Evolutionary conservation across 225 moss, liverwort and hornwort species (phyloP), one percentile per base, ranked within the genome.

Genomic region (Pseudisothecium myosuroides): DNA sequence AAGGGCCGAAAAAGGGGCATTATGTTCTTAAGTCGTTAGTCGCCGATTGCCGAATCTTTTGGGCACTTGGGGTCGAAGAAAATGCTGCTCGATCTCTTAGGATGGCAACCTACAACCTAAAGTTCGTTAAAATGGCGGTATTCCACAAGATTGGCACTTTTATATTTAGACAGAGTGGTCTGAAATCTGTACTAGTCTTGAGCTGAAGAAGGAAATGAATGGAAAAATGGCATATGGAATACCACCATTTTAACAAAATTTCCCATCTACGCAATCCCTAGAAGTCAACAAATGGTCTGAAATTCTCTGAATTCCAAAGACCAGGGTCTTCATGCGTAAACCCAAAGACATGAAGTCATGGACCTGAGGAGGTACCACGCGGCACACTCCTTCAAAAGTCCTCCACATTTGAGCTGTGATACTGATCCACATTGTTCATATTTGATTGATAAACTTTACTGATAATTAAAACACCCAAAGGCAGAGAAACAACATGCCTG

Each of bases 21-120:
- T 50, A 12, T 50, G 20, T 50, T 50, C 13, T 21, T 7, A 34
- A 76, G 50, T 50, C 0, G 8, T 20, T 49, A 7, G 19, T 75
- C 0, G 2, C 8, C 0, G 3, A 50, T 77, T n/a, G n/a, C n/a
- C 5, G 8, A 36, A 29, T 54, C 14, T 36, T 76, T 36, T 76
- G 36, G 15, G 14, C 52, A 22, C 22, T 34, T 50, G 21, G 22
- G 52, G 34, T 3, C 5, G 36, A 26, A 55, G 9, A 54, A 77
- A 77, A 37, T 2, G 36, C 1, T 26, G 56, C 26, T 55, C n/a
- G n/a, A n/a, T n/a, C 24, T 27, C 17, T n/a, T 26, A 0, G 0
- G 16, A 26, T 10, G 21, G 56, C 6, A 24, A 22, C 56, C 29
- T 74, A 4, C 55, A 55, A 55, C 16, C 19, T 1, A 55, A 55